Evolutionary conservation across 2,329 filamentous ascomycete species (phyloP).

Genomic region (Pseudopithomyces chartarum): DNA sequence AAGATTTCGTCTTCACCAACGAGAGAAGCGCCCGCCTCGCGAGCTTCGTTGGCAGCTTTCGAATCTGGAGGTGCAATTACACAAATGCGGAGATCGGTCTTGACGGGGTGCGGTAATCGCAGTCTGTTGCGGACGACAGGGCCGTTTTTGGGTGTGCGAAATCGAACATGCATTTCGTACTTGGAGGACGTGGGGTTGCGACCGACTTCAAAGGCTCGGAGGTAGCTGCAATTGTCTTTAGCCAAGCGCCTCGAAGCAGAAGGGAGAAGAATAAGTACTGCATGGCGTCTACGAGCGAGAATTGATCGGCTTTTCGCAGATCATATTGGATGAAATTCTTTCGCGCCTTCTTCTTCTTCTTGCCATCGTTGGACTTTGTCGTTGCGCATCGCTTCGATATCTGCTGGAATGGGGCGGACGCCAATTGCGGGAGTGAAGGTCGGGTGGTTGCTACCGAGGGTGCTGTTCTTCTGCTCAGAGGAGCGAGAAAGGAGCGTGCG

Average conservation of each 20-base stretch:
- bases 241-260: not conserved
- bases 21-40: conserved; percentile 76
- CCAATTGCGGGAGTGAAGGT: conserved; percentile 26
- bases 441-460: conserved; percentile 24
- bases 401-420: conserved; percentile 36
- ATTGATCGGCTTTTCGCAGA: conserved; percentile 71
- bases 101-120: conserved; percentile 85
- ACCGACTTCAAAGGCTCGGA: conserved; percentile 91
- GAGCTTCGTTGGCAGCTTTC: conserved; percentile 73
- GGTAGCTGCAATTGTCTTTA: conserved; percentile 64
- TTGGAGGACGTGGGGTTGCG: conserved; percentile 73
- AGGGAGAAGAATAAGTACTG: conserved; percentile 60
- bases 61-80: conserved; percentile 89
- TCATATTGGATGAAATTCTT: conserved; percentile 68
- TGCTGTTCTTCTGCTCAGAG: conserved; percentile 36
- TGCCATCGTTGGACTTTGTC: conserved; percentile 44
- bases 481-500: conserved; percentile 39
- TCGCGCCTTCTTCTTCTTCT: conserved; percentile 64
- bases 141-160: conserved; percentile 84
- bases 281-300: conserved; percentile 89
- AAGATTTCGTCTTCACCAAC: conserved; percentile 89
- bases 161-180: conserved; percentile 85
- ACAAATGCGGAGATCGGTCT: conserved; percentile 85
- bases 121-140: conserved; percentile 86
- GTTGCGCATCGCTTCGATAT: conserved; percentile 46